These are phyloP conservation scores for Solioccasus polychromus DNA, from an alignment of 768 basidiomycete genomes.

Conservation along the genomic window DNA sequence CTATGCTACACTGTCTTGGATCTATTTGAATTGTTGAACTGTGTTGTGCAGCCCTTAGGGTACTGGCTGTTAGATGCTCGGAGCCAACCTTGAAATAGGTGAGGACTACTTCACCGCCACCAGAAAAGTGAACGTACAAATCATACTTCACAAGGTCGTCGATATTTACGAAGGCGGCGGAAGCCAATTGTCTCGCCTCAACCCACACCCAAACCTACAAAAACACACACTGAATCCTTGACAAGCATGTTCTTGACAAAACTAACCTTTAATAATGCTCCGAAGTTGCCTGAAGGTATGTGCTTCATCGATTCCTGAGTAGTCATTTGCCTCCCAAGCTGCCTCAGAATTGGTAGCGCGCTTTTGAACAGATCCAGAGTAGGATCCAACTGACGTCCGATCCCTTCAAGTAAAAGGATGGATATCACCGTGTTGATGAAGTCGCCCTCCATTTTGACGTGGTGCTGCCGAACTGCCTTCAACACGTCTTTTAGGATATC, in stretches of 20 bases:
- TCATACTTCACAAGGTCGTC: slow-evolving; percentile 89
- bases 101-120: slow-evolving; percentile 5
- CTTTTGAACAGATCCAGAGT: slow-evolving; percentile 92
- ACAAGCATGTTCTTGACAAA: neutral
- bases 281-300: slow-evolving; percentile 69
- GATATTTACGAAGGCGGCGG: slow-evolving; percentile 71
- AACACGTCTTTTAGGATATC: slow-evolving; percentile 91
- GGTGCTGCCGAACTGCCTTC: slow-evolving; percentile 80
- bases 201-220: slow-evolving; percentile 86
- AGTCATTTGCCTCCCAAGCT: slow-evolving; percentile 90
- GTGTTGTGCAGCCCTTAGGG: neutral
- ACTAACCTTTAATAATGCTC: slow-evolving; percentile 83
- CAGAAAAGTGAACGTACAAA: slow-evolving; percentile 52
- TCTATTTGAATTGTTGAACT: slow-evolving; percentile 3
- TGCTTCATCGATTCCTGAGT: slow-evolving; percentile 59
- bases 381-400: slow-evolving; percentile 92
- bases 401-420: slow-evolving; percentile 90
- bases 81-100: slow-evolving; percentile 43
- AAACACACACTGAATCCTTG: slow-evolving; percentile 2
- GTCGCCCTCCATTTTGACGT: slow-evolving; percentile 98
- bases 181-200: slow-evolving; percentile 86
- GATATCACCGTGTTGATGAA: slow-evolving; percentile 98
- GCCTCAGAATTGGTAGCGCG: slow-evolving; percentile 88
- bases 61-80: slow-evolving; percentile 38
- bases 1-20: slow-evolving; percentile 20